phyloP scores from a whole-genome alignment of 2,329 filamentous ascomycete genomes.

The Sarocladiaceae sp. region DNA sequence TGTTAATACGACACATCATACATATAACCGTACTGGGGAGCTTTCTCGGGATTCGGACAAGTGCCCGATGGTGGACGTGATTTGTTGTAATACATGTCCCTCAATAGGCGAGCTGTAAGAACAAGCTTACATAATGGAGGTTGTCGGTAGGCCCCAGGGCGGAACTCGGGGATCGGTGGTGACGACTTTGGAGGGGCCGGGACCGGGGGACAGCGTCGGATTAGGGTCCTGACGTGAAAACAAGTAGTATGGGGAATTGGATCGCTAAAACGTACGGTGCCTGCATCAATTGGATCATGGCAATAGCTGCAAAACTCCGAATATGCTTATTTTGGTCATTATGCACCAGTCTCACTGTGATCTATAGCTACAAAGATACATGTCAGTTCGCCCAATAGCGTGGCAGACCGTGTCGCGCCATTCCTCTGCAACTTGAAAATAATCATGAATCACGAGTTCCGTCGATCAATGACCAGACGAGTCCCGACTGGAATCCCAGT shows the following conservation, averaged over 20 bases:
- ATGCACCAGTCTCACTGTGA: no score
- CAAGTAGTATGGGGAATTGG: no score
- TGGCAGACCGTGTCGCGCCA: no score
- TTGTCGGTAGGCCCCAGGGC: constrained; percentile 1
- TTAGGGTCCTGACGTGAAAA: no score
- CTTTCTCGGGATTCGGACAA: constrained; percentile 4
- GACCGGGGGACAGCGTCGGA: background rate
- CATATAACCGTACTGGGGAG: background rate
- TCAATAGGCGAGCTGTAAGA: background rate
- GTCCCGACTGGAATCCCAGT: background rate
- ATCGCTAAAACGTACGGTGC: no score
- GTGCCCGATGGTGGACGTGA: background rate
- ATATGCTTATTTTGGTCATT: no score
- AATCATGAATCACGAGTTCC: background rate
- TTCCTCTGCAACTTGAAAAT: no score
- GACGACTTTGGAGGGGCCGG: constrained; percentile 6
- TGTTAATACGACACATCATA: constrained; percentile 4
- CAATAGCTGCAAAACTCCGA: no score
- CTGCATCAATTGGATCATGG: no score
- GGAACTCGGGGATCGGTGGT: constrained; percentile 4
- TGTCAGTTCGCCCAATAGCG: no score
- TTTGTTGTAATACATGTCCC: background rate
- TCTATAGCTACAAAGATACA: no score
- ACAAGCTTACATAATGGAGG: constrained; percentile 4
- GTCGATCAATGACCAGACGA: background rate